These are phyloP conservation scores for Colletotrichum liaoningense DNA, from an alignment of 2,329 filamentous ascomycete species.

Conservation along the genomic window DNA sequence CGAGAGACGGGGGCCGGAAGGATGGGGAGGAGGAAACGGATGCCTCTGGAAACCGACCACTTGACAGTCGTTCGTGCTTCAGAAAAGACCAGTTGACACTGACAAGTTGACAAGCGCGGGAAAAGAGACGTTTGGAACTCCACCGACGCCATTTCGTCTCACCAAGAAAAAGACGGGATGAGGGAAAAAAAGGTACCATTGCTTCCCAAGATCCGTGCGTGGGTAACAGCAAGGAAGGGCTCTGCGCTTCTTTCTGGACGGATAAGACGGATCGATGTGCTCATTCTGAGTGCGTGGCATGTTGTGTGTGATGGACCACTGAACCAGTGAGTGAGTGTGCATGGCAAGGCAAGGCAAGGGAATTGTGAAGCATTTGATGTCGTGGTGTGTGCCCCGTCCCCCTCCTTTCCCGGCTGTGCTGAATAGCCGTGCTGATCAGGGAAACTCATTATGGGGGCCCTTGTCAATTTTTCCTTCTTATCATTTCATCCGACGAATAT, in stretches of 20 bases:
- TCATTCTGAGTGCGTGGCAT: background rate
- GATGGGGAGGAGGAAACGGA: background rate
- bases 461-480: background rate
- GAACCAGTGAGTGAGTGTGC: background rate
- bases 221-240: no score
- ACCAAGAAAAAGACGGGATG: slow-evolving; percentile 9
- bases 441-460: background rate
- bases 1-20: background rate
- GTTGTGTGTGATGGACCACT: background rate
- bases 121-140: slow-evolving; percentile 10
- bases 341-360: background rate
- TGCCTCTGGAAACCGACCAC: background rate
- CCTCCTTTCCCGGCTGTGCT: slow-evolving; percentile 13
- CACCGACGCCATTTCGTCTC: background rate
- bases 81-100: slow-evolving; percentile 1
- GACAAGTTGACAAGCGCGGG: background rate
- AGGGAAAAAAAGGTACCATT: background rate
- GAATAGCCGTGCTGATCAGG: slow-evolving; percentile 32
- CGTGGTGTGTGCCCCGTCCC: background rate
- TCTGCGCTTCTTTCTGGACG: background rate
- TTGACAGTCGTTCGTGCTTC: slow-evolving; percentile 10
- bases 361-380: slow-evolving; percentile 21
- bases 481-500: background rate
- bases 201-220: background rate
- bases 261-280: background rate